phyloP scores from a whole-genome alignment of 495 filamentous ascomycete species.

The Neurospora sp. region DNA sequence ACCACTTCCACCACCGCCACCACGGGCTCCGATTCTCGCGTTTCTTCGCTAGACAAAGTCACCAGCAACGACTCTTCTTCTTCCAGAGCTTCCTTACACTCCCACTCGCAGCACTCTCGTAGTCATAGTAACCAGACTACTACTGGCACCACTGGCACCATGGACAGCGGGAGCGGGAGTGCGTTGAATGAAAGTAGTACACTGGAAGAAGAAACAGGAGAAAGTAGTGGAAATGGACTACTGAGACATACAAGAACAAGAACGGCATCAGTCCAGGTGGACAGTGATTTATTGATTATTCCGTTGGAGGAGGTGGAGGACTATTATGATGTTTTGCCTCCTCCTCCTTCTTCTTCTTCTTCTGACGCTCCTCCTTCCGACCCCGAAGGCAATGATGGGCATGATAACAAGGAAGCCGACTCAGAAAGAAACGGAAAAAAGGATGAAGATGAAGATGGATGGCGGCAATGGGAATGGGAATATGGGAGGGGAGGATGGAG shows the following conservation, averaged over 20 bases:
- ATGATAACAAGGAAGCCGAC: background rate
- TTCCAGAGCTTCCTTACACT: no score
- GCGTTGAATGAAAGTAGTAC: background rate
- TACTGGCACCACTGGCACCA: background rate
- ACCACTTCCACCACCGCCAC: background rate
- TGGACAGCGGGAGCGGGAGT: background rate
- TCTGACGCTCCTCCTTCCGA: background rate
- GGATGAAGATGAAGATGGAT: background rate
- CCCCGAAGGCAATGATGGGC: background rate
- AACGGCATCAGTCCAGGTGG: background rate
- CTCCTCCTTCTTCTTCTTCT: background rate
- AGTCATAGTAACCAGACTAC: background rate
- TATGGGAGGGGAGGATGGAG: background rate
- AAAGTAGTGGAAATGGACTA: background rate
- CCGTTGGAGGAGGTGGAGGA: background rate
- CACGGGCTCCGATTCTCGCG: background rate
- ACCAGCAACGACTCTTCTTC: background rate
- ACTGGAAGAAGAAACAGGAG: background rate
- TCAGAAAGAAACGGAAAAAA: background rate
- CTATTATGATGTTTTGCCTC: background rate
- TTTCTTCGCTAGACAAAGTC: background rate
- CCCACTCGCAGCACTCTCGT: no score
- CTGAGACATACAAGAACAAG: background rate
- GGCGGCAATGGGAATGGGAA: background rate
- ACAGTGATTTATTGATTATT: background rate